Percentiles rank a stretch among this genome's conserved stretches.
Evolutionary conservation across 2,329 filamentous ascomycete genomes (phyloP).

Genomic region (Botrytis hyacinthi): DNA sequence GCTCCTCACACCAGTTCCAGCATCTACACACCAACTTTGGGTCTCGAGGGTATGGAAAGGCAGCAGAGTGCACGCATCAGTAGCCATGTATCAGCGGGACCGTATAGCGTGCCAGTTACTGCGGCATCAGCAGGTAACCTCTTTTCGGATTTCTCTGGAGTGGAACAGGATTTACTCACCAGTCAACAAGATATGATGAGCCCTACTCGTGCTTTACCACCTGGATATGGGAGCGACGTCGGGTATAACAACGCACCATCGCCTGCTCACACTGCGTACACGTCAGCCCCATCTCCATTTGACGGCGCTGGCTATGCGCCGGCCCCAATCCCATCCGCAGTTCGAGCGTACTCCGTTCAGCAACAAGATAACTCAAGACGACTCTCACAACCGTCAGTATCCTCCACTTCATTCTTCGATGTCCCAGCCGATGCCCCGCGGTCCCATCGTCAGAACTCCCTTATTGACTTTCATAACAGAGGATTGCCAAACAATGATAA

Average conservation of each 20-base stretch:
- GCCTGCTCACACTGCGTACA: slow-evolving; percentile 36
- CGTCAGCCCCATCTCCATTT: slow-evolving; percentile 58
- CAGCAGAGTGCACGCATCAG: slow-evolving; percentile 59
- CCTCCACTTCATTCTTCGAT: slow-evolving; percentile 49
- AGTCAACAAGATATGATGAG: slow-evolving; percentile 72
- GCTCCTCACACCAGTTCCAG: slow-evolving; percentile 49
- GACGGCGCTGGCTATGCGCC: slow-evolving; percentile 74
- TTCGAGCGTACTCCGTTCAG: slow-evolving; percentile 55
- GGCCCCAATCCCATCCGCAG: slow-evolving; percentile 47
- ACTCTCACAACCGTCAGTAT: slow-evolving; percentile 81
- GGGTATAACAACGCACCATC: slow-evolving; percentile 65
- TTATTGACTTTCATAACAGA: slow-evolving; percentile 64
- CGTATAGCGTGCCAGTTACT: slow-evolving; percentile 69
- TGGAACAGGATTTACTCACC: slow-evolving; percentile 63
- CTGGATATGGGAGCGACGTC: slow-evolving; percentile 65
- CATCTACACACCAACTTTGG: slow-evolving; percentile 60
- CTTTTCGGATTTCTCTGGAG: slow-evolving; percentile 54
- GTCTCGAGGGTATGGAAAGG: slow-evolving; percentile 56
- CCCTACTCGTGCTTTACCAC: slow-evolving; percentile 57
- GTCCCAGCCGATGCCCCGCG: slow-evolving; percentile 31
- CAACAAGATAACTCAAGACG: slow-evolving; percentile 59
- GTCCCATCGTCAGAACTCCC: slow-evolving; percentile 55
- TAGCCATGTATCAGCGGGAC: slow-evolving; percentile 60
- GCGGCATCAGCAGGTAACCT: slow-evolving; percentile 71
- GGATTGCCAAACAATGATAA: slow-evolving; percentile 53